Evolutionary conservation across 768 basidiomycete species (phyloP).

Genomic region (Leccinellum rugosiceps): DNA sequence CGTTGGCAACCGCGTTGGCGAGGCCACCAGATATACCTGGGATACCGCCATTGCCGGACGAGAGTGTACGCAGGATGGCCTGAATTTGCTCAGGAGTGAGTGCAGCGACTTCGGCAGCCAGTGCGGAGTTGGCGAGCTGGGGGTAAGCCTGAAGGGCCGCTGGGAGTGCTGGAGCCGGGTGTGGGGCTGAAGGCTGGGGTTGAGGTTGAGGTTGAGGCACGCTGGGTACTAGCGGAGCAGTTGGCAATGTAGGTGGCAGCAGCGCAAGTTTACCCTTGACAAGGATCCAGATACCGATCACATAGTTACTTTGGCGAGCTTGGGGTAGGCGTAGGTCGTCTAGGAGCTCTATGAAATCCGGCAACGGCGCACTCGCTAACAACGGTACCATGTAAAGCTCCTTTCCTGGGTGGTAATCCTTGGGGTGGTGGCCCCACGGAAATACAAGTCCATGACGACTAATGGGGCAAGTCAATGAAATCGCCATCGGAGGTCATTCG

Average conservation of each 20-base stretch:
- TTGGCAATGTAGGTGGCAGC: constrained; percentile 29
- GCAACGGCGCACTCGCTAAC: constrained; percentile 58
- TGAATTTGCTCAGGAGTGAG: constrained; percentile 78
- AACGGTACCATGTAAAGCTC: constrained; percentile 87
- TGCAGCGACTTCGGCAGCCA: constrained; percentile 69
- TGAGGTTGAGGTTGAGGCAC: constrained; percentile 8
- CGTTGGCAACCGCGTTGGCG: constrained; percentile 24
- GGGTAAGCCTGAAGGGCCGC: constrained; percentile 31
- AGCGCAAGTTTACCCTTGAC: constrained; percentile 73
- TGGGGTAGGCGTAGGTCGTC: constrained; percentile 73
- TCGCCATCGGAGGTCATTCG: constrained; percentile 5
- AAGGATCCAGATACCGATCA: constrained; percentile 84
- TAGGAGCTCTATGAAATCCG: constrained; percentile 82
- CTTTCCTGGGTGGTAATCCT: constrained; percentile 72
- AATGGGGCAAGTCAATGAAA: constrained; percentile 13
- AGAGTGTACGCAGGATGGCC: constrained; percentile 57
- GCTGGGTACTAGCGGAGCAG: constrained; percentile 7
- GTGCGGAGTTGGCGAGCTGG: constrained; percentile 43
- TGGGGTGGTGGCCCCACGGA: constrained; percentile 77
- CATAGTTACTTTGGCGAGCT: constrained; percentile 56
- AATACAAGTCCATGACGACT: constrained; percentile 87
- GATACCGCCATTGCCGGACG: constrained; percentile 37
- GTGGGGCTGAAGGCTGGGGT: constrained; percentile 3
- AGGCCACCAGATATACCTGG: constrained; percentile 30
- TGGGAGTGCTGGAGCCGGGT: constrained; percentile 16